These are phyloP conservation scores for Gyromitra esculenta DNA, from an alignment of 2,329 filamentous ascomycete genomes.

Conservation along the genomic window DNA sequence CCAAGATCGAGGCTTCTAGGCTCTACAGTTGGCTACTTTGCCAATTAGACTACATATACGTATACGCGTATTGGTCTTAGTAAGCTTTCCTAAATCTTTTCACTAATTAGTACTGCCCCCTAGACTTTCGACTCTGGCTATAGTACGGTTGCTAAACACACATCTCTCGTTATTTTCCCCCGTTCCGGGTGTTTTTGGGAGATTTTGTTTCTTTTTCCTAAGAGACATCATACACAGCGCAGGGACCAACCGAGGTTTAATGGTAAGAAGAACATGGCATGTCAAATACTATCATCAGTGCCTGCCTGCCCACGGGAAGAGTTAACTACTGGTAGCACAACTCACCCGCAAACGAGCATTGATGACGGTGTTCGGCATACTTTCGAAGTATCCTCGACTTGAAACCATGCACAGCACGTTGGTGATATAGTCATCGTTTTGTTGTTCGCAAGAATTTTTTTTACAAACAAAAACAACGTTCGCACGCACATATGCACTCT, in stretches of 20 bases:
- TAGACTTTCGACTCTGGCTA: not conserved
- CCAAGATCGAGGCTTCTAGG: too few relatives aligned
- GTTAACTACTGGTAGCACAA: not conserved
- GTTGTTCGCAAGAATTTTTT: slow-evolving; percentile 1
- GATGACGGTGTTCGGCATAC: not conserved
- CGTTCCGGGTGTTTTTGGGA: not conserved
- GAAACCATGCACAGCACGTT: slow-evolving; percentile 18
- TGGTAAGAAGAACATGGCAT: not conserved
- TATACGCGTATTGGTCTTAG: too few relatives aligned
- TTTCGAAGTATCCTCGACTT: slow-evolving; percentile 5
- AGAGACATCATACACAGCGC: not conserved
- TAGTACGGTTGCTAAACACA: not conserved
- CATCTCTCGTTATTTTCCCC: not conserved
- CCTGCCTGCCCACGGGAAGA: not conserved
- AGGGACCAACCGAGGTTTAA: not conserved
- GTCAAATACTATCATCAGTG: not conserved
- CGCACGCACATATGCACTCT: not conserved
- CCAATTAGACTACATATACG: too few relatives aligned
- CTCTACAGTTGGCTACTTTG: too few relatives aligned
- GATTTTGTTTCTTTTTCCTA: not conserved
- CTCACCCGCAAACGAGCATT: not conserved
- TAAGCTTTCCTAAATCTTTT: not conserved
- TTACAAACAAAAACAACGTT: slow-evolving; percentile 1
- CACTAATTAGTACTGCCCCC: not conserved
- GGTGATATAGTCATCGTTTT: slow-evolving; percentile 3